Base-by-base conservation (phyloP, 768 basidiomycete species). In the Tephrocybe sp. region DNA sequence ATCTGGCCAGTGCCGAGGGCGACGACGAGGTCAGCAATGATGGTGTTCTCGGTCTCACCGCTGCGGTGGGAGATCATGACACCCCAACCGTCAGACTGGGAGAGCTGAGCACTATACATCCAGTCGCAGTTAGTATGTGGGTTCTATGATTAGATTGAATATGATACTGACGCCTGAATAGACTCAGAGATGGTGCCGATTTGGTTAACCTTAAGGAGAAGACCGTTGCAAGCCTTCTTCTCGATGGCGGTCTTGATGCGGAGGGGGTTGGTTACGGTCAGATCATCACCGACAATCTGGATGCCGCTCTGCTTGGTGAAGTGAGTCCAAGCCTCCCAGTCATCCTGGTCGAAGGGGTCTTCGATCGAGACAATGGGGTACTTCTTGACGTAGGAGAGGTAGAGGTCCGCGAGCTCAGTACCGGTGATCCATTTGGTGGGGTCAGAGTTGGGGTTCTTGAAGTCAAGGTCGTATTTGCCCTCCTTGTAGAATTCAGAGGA, bases 401-500 rank as follows among this genome's bases (percentile, higher is more conserved):
- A 99, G 62, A 94, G 75, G 44, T 94, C 89, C 19, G 93, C 95
- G 63, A 99, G 92, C 75, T 98, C 82, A 44, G 77, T 73, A 57
- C 95, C 97, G 30, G 89, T 76, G 72, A 97, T 88, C 92, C 91
- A 97, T 72, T 98, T 95, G 74, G 84, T 86, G 37, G 90, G 82
- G 75, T 99, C 95, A 44, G 94, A 97, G 78, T 99, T 97, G 70
- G 95, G 91, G 83, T 97, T 97, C 83, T 99, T 94, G 82, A 93
- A 94, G 78, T 97, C 94, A 54, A 98, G 74, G 65, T 98, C 95
- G 72, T 99, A 99, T 76, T 97, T 97, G 61, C 94, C 95, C 4
- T 97, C 94, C 84, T 97, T 98, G 86, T 92, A 99, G 81, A 99
- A 99, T 72, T 99, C 97, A 69, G 95, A 97, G 1, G 94, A 97